Conservation (phyloP, 75 land plant species). For the Sequoiadendron giganteum region DNA sequence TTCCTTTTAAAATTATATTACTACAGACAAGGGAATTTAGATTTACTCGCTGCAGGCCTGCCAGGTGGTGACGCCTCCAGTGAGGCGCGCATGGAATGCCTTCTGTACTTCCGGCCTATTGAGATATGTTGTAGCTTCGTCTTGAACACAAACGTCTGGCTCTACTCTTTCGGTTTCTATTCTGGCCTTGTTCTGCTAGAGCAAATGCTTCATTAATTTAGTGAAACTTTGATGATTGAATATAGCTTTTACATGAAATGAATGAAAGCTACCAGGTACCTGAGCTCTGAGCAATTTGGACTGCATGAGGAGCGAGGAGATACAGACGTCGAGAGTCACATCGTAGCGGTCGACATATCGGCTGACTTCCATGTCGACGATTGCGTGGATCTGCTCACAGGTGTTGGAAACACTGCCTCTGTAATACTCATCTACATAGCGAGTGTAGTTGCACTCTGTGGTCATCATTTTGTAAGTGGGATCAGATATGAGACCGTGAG, state of each 20-base stretch:
- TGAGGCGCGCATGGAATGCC: slow-evolving; percentile 79
- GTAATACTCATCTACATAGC: slow-evolving; percentile 2
- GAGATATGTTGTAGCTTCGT: slow-evolving; percentile 65
- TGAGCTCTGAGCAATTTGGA: slow-evolving; percentile 44
- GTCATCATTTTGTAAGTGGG: slow-evolving; percentile 20
- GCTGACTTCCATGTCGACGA: slow-evolving; percentile 14
- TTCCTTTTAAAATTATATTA: not conserved
- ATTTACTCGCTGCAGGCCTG: slow-evolving; percentile 76
- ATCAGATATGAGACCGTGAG: slow-evolving; percentile 37
- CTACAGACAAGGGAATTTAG: not conserved
- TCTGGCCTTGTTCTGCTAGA: not conserved
- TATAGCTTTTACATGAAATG: too few relatives aligned
- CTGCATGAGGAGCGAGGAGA: slow-evolving; percentile 20
- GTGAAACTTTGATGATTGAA: too few relatives aligned
- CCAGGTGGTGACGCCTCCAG: slow-evolving; percentile 54
- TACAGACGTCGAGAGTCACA: slow-evolving; percentile 21
- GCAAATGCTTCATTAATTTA: not conserved
- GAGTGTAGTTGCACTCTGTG: slow-evolving; percentile 17
- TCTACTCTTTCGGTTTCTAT: not conserved
- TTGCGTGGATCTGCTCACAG: slow-evolving; percentile 6
- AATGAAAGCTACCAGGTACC: slow-evolving; percentile 13
- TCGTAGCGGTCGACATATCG: slow-evolving; percentile 17
- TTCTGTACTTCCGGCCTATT: slow-evolving; percentile 80
- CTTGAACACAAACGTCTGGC: slow-evolving; percentile 69
- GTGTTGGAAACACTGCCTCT: slow-evolving; percentile 14